Conservation (phyloP, 2,329 filamentous ascomycete genomes). For the Cladosporium sp. region DNA sequence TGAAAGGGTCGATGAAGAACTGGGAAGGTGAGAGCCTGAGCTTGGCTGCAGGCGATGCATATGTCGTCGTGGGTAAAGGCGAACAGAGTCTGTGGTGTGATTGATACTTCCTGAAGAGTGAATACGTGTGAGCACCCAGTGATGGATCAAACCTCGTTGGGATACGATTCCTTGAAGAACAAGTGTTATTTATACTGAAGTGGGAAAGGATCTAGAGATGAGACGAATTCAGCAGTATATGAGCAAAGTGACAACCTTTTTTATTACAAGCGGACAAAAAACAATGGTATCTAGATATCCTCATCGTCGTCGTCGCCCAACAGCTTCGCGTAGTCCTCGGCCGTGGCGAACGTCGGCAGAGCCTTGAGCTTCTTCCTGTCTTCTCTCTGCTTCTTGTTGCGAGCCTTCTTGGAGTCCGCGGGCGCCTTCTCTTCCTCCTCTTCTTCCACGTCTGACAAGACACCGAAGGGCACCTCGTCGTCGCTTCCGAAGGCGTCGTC, state of each 20-base stretch:
- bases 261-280: not conserved
- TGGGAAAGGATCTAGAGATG: no score
- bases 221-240: no score
- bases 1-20: not conserved
- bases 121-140: no score
- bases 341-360: conserved; percentile 87
- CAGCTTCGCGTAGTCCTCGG: conserved; percentile 82
- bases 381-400: conserved; percentile 47
- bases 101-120: no score
- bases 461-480: conserved; percentile 52
- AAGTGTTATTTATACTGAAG: no score
- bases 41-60: not conserved
- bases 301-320: conserved; percentile 26
- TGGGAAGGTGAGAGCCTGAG: not conserved
- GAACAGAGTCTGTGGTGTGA: no score
- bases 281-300: conserved; percentile 8
- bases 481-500: conserved; percentile 41
- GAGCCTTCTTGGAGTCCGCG: conserved; percentile 31
- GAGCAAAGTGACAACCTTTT: not conserved
- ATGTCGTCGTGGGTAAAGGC: not conserved
- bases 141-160: no score
- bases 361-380: conserved; percentile 82
- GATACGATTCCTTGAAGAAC: no score
- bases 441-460: conserved; percentile 48
- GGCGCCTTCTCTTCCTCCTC: conserved; percentile 40